phyloP scores from a whole-genome alignment of 2,329 filamentous ascomycete species.

The Calonectria honghensis region DNA sequence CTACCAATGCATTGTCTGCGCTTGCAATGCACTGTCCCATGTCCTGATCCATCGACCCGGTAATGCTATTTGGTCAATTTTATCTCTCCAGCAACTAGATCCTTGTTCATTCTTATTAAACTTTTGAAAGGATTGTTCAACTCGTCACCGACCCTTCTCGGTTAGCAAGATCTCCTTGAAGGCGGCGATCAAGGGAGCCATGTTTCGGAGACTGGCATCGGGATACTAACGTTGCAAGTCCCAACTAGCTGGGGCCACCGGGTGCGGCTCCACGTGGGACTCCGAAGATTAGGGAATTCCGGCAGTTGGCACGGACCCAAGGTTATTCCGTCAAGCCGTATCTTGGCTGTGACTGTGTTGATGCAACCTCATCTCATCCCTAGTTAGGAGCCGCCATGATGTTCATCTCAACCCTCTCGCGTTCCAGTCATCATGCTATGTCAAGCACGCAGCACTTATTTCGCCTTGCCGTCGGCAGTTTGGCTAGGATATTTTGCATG shows the following conservation, averaged over 20 bases:
- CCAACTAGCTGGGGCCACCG: slow-evolving; percentile 4
- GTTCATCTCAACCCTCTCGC: neutral
- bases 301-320: slow-evolving; percentile 12
- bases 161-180: neutral
- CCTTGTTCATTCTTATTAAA: neutral
- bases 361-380: slow-evolving; percentile 11
- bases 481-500: neutral
- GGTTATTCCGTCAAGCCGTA: slow-evolving; percentile 28
- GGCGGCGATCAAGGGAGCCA: slow-evolving; percentile 17
- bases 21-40: slow-evolving; percentile 3
- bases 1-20: slow-evolving; percentile 5
- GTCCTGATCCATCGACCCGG: slow-evolving; percentile 9
- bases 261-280: slow-evolving; percentile 9
- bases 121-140: neutral
- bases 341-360: neutral
- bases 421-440: neutral
- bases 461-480: neutral
- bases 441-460: neutral
- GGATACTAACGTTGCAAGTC: slow-evolving; percentile 8
- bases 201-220: slow-evolving; percentile 10
- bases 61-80: neutral
- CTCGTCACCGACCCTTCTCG: neutral
- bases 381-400: neutral
- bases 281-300: slow-evolving; percentile 7
- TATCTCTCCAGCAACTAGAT: slow-evolving; percentile 6